Percentiles rank a stretch among this genome's conserved stretches.
phyloP scores from a whole-genome alignment of 768 basidiomycete genomes.

The Pisolithus albus region DNA sequence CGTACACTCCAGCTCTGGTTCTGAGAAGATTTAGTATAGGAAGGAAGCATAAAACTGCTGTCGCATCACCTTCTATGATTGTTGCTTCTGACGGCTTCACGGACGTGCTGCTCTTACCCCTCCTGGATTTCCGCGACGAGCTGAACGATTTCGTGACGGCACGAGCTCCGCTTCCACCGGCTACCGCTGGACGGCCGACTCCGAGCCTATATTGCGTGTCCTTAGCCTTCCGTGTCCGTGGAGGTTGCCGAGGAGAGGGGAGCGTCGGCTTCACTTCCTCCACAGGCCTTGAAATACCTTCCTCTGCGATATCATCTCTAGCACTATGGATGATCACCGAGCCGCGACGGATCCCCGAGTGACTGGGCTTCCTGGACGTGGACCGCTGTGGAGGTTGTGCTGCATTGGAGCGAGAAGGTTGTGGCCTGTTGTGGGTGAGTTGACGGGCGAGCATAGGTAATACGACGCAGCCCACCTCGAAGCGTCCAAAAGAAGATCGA shows the following conservation, averaged over 20 bases:
- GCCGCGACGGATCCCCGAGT: conserved; percentile 18
- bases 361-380: conserved; percentile 29
- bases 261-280: conserved; percentile 10
- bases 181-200: conserved; percentile 60
- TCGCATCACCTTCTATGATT: conserved; percentile 45
- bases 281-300: conserved; percentile 17
- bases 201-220: conserved; percentile 65
- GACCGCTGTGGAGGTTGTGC: conserved; percentile 20
- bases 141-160: conserved; percentile 54
- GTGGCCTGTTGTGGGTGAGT: conserved; percentile 19
- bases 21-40: conserved; percentile 15
- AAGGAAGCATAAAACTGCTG: not conserved
- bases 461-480: conserved; percentile 30
- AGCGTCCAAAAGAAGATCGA: conserved; percentile 62
- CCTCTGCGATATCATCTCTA: conserved; percentile 36
- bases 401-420: conserved; percentile 14
- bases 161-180: conserved; percentile 63
- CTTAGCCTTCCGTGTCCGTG: conserved; percentile 63
- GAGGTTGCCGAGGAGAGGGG: conserved; percentile 21
- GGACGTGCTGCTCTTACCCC: conserved; percentile 43
- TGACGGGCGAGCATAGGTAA: conserved; percentile 33
- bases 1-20: conserved; percentile 15
- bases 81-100: conserved; percentile 47
- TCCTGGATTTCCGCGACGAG: conserved; percentile 39
- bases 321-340: conserved; percentile 35